Evolutionary conservation across 805 yeast genomes (phyloP), one percentile per base, ranked within the genome.

Genomic region (Hanseniaspora hatyaiensis): DNA sequence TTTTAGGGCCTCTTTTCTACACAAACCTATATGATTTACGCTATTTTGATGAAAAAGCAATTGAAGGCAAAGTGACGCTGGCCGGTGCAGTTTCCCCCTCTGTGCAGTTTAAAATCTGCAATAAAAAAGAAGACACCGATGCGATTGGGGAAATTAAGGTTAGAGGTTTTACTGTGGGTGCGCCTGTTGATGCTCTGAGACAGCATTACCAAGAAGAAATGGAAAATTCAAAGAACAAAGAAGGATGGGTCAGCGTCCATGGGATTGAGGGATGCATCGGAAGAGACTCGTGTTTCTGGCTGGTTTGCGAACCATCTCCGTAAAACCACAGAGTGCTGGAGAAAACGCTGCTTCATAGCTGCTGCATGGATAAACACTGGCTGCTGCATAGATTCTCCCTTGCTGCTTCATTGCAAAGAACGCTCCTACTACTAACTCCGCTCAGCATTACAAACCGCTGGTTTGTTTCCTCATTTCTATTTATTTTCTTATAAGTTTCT

Each of bases 141-240:
- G 64, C 65, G 30, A 64, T 65, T 33, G 86, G 87, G 6, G 67
- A 67, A 54, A 55, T 81, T 4, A 66, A 70, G 52, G 65, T 74
- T 1, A 65, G 89, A 49, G 92, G 89, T 0, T 82, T 79, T 59
- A 75, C 71, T 32, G 69, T 82, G 19, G 86, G 87, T 0, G 77
- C 70, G 53, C 70, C 71, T 2, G 54, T 60, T 4, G 67, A 63
- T 29, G 46, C 55, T 1, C n/a, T 42, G 4, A 42, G 32, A 19
- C 34, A 42, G 12, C 13, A 26, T 20, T 42, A 42, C n/a, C 8
- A 8, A 12, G 40, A 42, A 1, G 47, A 42, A 13, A 42, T 42
- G 23, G 12, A 20, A 6, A n/a, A 8, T 4, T 2, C 20, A 5
- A 34, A 34, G 6, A 22, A 28, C 8, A 23, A 19, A 13, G 47